These are phyloP conservation scores for Chenopodium album DNA, from an alignment of 148 eudicot species.

Conservation along the genomic window DNA sequence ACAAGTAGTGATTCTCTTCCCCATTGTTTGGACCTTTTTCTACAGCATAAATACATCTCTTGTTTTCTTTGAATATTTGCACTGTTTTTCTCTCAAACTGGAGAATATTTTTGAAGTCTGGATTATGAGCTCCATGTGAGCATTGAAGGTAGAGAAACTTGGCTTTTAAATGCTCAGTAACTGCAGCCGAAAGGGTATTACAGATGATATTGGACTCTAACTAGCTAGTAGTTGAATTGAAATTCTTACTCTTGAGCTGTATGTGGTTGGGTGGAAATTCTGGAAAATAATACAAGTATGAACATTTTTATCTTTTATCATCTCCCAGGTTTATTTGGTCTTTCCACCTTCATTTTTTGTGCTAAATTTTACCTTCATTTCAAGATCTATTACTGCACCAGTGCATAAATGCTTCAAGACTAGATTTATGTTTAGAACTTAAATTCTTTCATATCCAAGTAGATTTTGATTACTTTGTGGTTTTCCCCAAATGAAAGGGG, in stretches of 20 bases:
- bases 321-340: background rate
- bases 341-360: background rate
- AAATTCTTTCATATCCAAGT: no score
- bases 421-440: no score
- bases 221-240: background rate
- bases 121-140: background rate
- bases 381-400: no score
- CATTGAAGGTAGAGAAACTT: background rate
- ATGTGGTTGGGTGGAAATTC: background rate
- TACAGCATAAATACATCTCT: background rate
- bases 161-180: background rate
- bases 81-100: background rate
- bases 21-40: background rate
- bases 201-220: background rate
- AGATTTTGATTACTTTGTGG: no score
- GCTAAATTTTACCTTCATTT: background rate
- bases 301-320: background rate
- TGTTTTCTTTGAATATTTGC: background rate
- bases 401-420: background rate
- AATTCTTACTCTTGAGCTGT: background rate
- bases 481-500: no score
- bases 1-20: background rate
- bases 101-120: background rate
- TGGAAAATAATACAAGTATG: background rate
- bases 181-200: background rate